phyloP scores from a whole-genome alignment of 129 eudicot species.

The Chrysanthemum makinoi region DNA sequence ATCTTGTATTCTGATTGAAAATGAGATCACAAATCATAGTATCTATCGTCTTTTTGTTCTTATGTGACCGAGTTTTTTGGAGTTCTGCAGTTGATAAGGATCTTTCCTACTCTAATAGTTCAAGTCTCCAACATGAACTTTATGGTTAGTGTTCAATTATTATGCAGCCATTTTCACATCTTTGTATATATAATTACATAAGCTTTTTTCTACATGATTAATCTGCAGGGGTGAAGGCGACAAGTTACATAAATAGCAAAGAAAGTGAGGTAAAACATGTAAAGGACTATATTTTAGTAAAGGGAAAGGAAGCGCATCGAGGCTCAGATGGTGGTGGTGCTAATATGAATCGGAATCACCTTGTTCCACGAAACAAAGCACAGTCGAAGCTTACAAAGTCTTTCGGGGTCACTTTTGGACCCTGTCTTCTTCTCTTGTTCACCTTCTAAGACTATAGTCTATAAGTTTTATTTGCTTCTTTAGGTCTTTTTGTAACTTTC shows the following conservation, averaged over 20 bases:
- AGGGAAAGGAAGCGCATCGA: slow-evolving; percentile 25
- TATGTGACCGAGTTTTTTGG: slow-evolving; percentile 16
- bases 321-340: slow-evolving; percentile 48
- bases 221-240: slow-evolving; percentile 14
- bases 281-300: neutral
- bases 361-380: slow-evolving; percentile 16
- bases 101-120: neutral
- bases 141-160: slow-evolving; percentile 23
- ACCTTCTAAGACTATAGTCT: slow-evolving; percentile 13
- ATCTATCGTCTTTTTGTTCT: slow-evolving; percentile 13
- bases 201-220: neutral
- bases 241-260: slow-evolving; percentile 7
- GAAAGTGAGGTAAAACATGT: neutral
- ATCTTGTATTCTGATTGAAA: neutral
- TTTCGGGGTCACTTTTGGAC: slow-evolving; percentile 17
- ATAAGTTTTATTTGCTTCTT: neutral
- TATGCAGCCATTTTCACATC: neutral
- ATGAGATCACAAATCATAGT: slow-evolving; percentile 30
- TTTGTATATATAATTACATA: slow-evolving; percentile 12
- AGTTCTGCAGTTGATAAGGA: slow-evolving; percentile 3
- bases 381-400: slow-evolving; percentile 8
- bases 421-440: slow-evolving; percentile 23
- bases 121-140: slow-evolving; percentile 12
- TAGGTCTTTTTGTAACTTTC: slow-evolving; percentile 7
- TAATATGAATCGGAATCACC: slow-evolving; percentile 33